Conservation (phyloP, 129 eudicot species). For the Escallonia herrerae region DNA sequence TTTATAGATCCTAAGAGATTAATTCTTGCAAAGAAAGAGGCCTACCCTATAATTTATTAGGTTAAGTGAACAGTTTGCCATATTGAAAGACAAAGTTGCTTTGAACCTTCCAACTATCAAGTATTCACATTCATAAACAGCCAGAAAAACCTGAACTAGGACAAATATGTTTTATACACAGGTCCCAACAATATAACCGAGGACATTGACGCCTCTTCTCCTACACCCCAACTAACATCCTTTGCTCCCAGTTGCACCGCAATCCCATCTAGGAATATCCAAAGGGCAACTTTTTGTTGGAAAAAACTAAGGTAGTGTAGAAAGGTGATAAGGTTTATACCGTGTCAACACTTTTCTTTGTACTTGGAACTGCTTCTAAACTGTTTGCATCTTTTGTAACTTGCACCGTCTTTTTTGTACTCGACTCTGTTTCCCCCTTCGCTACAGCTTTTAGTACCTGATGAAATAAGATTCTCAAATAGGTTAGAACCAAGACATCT, state of each 20-base stretch:
- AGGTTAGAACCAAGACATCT: too few species aligned
- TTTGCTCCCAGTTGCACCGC: neutral
- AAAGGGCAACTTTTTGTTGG: neutral
- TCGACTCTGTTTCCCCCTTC: conserved; percentile 38
- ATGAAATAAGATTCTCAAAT: neutral
- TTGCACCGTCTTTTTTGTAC: conserved; percentile 39
- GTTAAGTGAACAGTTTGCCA: too few species aligned
- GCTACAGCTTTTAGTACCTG: conserved; percentile 39
- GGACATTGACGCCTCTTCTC: too few species aligned
- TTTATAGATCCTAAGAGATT: too few species aligned
- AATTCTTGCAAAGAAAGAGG: too few species aligned
- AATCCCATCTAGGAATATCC: neutral
- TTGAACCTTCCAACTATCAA: neutral
- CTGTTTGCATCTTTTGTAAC: conserved; percentile 35
- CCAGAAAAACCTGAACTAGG: neutral
- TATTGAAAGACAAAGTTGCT: too few species aligned
- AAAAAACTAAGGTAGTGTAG: neutral
- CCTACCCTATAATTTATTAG: too few species aligned
- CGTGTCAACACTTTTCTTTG: conserved; percentile 38
- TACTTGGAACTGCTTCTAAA: conserved; percentile 32
- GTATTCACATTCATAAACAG: neutral
- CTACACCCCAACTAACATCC: neutral
- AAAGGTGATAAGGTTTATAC: conserved; percentile 24
- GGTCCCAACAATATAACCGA: too few species aligned
- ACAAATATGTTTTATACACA: neutral